A percentile compares a stretch with the other conserved stretches of the same genome.
phyloP scores from a whole-genome alignment of 768 basidiomycete species.

The Tricholoma sp. region DNA sequence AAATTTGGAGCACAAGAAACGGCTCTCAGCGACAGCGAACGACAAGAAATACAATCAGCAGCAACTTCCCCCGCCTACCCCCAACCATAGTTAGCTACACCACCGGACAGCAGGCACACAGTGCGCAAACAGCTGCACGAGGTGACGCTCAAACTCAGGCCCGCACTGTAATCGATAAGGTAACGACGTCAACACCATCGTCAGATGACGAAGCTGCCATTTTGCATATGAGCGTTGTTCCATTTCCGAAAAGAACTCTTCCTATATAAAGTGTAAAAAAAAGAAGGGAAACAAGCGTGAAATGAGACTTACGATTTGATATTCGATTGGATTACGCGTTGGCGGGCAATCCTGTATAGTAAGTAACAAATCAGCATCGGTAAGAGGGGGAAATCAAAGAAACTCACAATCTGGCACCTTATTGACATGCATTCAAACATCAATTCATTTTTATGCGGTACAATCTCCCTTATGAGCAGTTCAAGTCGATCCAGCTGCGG shows the following conservation, averaged over 20 bases:
- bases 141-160: constrained; percentile 19
- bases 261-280: constrained; percentile 14
- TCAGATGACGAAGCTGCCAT: constrained; percentile 29
- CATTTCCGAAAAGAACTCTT: constrained; percentile 31
- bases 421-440: constrained; percentile 7
- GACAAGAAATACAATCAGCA: not conserved
- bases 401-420: constrained; percentile 24
- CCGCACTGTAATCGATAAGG: constrained; percentile 27
- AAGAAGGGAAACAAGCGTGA: not conserved
- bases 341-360: no score
- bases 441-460: constrained; percentile 21
- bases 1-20: not conserved
- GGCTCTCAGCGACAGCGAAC: no score
- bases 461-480: constrained; percentile 34
- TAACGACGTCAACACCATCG: constrained; percentile 27
- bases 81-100: not conserved
- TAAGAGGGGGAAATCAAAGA: not conserved
- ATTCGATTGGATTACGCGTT: not conserved
- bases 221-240: constrained; percentile 23
- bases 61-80: not conserved
- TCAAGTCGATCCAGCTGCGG: constrained; percentile 31
- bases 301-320: not conserved
- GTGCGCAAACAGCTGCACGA: constrained; percentile 22
- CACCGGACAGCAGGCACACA: constrained; percentile 25
- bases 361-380: not conserved